phyloP scores from a whole-genome alignment of 2,329 filamentous ascomycete species.

The Stagonosporopsis vannaccii region DNA sequence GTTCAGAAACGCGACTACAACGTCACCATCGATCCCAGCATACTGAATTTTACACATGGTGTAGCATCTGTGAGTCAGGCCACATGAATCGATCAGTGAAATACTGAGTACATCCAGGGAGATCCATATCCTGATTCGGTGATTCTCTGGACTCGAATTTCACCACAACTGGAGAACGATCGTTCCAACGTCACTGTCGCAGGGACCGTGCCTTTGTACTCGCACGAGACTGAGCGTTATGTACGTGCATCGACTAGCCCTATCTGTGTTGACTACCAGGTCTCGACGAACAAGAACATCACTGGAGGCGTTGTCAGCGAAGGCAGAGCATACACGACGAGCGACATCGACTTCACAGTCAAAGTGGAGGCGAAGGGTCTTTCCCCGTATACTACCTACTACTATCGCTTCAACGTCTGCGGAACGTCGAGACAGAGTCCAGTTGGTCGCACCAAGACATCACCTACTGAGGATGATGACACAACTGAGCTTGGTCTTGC shows the following conservation, averaged over 20 bases:
- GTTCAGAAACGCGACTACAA: slow-evolving; percentile 19
- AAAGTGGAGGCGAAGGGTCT: slow-evolving; percentile 73
- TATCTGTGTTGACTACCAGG: slow-evolving; percentile 72
- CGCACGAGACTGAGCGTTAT: slow-evolving; percentile 62
- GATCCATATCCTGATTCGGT: slow-evolving; percentile 54
- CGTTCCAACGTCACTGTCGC: slow-evolving; percentile 60
- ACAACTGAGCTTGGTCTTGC: slow-evolving; percentile 67
- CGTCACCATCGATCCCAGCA: slow-evolving; percentile 14
- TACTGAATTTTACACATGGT: slow-evolving; percentile 53
- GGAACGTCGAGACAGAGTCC: slow-evolving; percentile 67
- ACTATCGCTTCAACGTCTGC: slow-evolving; percentile 75
- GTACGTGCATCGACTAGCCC: slow-evolving; percentile 64
- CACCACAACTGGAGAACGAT: slow-evolving; percentile 51
- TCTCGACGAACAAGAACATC: slow-evolving; percentile 60
- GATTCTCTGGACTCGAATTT: slow-evolving; percentile 45
- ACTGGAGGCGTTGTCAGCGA: slow-evolving; percentile 57
- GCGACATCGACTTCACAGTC: slow-evolving; percentile 77
- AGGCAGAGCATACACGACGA: slow-evolving; percentile 72
- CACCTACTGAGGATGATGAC: slow-evolving; percentile 64
- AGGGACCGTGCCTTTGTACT: slow-evolving; percentile 62
- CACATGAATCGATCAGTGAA: not conserved
- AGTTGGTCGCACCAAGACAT: slow-evolving; percentile 74
- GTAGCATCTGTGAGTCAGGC: slow-evolving; percentile 47
- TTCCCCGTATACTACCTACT: slow-evolving; percentile 70
- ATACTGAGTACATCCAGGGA: slow-evolving; percentile 20